phyloP scores from a whole-genome alignment of 441 rosid genomes.

The Adansonia grandidieri region DNA sequence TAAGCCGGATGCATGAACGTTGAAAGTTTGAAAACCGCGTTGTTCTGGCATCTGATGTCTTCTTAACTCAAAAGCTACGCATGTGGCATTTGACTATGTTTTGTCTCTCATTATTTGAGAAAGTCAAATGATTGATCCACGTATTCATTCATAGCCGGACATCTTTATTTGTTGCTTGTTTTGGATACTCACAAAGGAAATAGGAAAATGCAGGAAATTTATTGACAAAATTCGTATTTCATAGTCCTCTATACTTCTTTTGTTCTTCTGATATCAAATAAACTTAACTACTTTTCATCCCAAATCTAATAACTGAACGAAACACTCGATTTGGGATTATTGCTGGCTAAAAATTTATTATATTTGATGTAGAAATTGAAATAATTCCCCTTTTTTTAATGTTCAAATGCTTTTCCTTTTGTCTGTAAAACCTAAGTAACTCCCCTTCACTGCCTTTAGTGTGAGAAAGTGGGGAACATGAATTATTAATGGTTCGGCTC shows the following conservation, averaged over 20 bases:
- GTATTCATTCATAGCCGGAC: background rate
- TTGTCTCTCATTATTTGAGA: background rate
- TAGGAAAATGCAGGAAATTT: background rate
- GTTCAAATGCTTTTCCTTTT: background rate
- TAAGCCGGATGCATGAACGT: slow-evolving; percentile 39
- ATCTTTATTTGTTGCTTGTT: background rate
- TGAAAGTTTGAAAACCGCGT: slow-evolving; percentile 64
- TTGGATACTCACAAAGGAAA: background rate
- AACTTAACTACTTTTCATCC: background rate
- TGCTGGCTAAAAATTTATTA: background rate
- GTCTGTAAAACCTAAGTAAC: background rate
- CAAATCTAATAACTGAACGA: background rate
- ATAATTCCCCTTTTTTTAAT: background rate
- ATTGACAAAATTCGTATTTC: background rate
- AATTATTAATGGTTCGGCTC: no score
- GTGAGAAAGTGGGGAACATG: no score
- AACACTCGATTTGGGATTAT: background rate
- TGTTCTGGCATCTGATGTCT: background rate
- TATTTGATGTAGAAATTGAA: background rate
- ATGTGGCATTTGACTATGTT: slow-evolving; percentile 21
- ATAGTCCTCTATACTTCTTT: background rate
- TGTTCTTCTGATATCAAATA: background rate
- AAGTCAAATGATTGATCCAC: slow-evolving; percentile 37
- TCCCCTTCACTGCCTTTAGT: background rate
- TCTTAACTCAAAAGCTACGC: slow-evolving; percentile 19